phyloP scores from a whole-genome alignment of 2,329 filamentous ascomycete genomes.

The Leptosphaerulina australis region DNA sequence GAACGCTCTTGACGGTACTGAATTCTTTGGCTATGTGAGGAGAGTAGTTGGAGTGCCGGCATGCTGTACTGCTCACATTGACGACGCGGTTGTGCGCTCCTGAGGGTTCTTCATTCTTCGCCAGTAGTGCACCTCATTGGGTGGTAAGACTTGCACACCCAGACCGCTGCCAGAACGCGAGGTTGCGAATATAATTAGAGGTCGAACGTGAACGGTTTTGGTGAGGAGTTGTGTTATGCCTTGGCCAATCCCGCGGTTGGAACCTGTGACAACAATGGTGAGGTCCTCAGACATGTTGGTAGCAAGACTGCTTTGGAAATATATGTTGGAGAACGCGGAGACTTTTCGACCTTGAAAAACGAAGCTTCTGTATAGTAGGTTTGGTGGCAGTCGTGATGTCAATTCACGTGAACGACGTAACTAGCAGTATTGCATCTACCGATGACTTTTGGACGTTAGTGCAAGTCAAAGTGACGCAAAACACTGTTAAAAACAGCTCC shows the following conservation, averaged over 20 bases:
- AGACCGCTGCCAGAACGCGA: slow-evolving; percentile 25
- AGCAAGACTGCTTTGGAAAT: not conserved
- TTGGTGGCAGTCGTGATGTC: slow-evolving; percentile 15
- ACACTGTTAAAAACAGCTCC: too few relatives aligned
- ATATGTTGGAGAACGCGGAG: not conserved
- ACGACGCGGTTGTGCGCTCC: slow-evolving; percentile 10
- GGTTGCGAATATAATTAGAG: slow-evolving; percentile 28
- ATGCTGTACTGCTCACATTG: slow-evolving; percentile 22
- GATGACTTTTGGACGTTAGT: not conserved
- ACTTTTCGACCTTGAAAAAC: not conserved
- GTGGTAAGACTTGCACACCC: slow-evolving; percentile 2
- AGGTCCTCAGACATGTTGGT: slow-evolving; percentile 20
- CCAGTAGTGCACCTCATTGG: slow-evolving; percentile 24
- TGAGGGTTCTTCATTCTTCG: too few relatives aligned
- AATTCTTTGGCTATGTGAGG: not conserved
- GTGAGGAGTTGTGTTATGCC: slow-evolving; percentile 31
- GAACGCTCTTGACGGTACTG: not conserved
- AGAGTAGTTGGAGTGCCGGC: slow-evolving; percentile 18
- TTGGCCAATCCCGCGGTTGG: slow-evolving; percentile 32
- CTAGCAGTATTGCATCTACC: slow-evolving; percentile 1
- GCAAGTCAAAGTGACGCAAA: too few relatives aligned
- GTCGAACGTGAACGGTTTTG: slow-evolving; percentile 17
- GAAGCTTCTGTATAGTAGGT: not conserved
- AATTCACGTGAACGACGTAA: slow-evolving; percentile 12
- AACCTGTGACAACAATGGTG: slow-evolving; percentile 31